Base-by-base conservation (phyloP, 2,329 filamentous ascomycete species). In the Colletotrichum lini region DNA sequence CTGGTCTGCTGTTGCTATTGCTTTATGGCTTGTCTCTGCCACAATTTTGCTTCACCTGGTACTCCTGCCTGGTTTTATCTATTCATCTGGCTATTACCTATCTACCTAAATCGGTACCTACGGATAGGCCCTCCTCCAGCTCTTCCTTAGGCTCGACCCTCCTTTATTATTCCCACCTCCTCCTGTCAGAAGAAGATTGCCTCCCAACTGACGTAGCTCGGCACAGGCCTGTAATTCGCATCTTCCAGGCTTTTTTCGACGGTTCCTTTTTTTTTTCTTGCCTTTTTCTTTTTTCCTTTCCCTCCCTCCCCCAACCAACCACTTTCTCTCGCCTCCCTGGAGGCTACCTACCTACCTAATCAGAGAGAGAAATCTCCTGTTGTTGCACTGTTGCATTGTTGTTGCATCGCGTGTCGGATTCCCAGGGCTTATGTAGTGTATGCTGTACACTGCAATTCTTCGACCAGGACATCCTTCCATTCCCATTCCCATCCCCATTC, bases 121-220 rank as follows among this genome's bases (percentile, higher is more conserved):
- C 9, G 35, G 35, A 38, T 38, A 42, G 45, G 65, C 49, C 53
- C 59, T 58, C 67, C 42, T 47, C 69, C 60, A 63, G 57, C 40
- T 68, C 57, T 38, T 38, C 35, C 35, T 35, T 9, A 1, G 30
- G 58, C 68, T 54, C 58, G 53, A 68, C 65, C 68, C 58, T 72
- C 69, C 58, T 50, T 68, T 66, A 53, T 45, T 60, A 30, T 54
- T 68, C 38, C 52, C 54, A 49, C 52, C 45, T 68, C 52, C 45
- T 68, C 52, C 58, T 62, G 59, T 69, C 59, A 64, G 69, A 68
- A 54, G 30, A 68, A 59, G 65, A 68, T 44, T 68, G 47, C 59
- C 60, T 61, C 12, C 38, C 49, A 52, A 68, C 69, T 63, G 64
- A 72, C 58, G 65, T 69, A 69, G 64, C 52, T 45, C 21, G 35